Evolutionary conservation across 768 basidiomycete genomes (phyloP).

Genomic region (Galerina sulciceps): DNA sequence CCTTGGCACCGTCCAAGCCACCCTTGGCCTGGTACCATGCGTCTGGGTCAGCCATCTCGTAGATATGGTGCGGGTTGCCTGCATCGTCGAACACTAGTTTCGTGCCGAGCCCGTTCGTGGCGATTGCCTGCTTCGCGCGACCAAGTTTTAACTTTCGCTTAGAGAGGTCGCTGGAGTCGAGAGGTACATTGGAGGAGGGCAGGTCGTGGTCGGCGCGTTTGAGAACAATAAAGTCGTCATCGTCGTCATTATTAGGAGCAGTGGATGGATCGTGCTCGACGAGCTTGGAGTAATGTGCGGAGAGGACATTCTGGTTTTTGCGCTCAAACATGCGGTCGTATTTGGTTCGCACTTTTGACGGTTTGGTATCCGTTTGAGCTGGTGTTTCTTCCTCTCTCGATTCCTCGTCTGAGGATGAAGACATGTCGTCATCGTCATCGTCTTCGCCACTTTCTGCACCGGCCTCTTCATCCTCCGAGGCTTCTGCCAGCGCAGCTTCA

Average conservation of each 20-base stretch:
- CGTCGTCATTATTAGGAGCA: constrained; percentile 50
- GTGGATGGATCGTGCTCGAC: constrained; percentile 65
- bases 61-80: constrained; percentile 78
- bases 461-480: constrained; percentile 14
- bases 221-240: constrained; percentile 93
- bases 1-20: constrained; percentile 65
- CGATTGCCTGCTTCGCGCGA: constrained; percentile 71
- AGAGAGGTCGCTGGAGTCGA: constrained; percentile 58
- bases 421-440: constrained; percentile 23
- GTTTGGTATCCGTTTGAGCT: constrained; percentile 23
- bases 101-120: constrained; percentile 62
- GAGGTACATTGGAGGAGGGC: constrained; percentile 26
- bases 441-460: constrained; percentile 21
- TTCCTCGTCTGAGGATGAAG: constrained; percentile 29
- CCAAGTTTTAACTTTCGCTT: constrained; percentile 85
- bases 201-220: constrained; percentile 91
- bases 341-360: constrained; percentile 75
- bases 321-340: constrained; percentile 98
- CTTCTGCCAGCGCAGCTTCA: constrained; percentile 37
- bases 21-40: constrained; percentile 69
- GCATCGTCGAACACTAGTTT: constrained; percentile 93
- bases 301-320: constrained; percentile 92
- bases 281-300: constrained; percentile 88
- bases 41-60: constrained; percentile 81
- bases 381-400: constrained; percentile 24